Evolutionary conservation across 176 grass and related monocot genomes (phyloP), one percentile per base, ranked within the genome.

Genomic region (Pontederia crassipes): DNA sequence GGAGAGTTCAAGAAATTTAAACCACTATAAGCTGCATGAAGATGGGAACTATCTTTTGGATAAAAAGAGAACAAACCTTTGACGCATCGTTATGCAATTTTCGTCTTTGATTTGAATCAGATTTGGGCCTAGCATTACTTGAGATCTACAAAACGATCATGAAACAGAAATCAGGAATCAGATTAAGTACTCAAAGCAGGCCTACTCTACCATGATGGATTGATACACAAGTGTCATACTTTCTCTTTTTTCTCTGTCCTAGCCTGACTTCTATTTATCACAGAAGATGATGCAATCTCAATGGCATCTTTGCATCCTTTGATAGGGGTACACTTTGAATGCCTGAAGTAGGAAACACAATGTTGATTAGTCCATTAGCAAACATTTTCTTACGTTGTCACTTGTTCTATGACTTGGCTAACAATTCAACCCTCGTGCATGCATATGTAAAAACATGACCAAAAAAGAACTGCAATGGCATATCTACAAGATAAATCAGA

Each of bases 301-400:
- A 77, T 58, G 46, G 77, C 74, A 12, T 73, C 55, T 86, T 61
- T 74, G 24, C 56, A 75, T 46, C 74, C 78, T 78, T 79, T 88
- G 45, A 78, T 66, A 28, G 72, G 79, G 12, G 52, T 47, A 52
- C 70, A 67, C 60, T 81, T 72, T 46, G 81, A 75, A 47, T 78
- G 58, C 52, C 89, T 95, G 81, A 6, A 73, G 47, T 9, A 58
- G 35, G n/a, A 24, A 74, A 29, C 74, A 61, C 28, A 48, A 61
- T 60, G 24, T 17, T 8, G 2, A 54, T 15, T 12, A 66, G 57
- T 46, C 14, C 49, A 35, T 28, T 29, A 64, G 8, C 70, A 54
- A 54, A 6, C 12, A 54, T 54, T 11, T 54, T 15, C n/a, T 12
- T 17, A 16, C 16, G 8, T 24, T 54, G n/a, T 54, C 14, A 15